Evolutionary conservation across 2,329 filamentous ascomycete species (phyloP).

Genomic region (Aspergillus sp.): DNA sequence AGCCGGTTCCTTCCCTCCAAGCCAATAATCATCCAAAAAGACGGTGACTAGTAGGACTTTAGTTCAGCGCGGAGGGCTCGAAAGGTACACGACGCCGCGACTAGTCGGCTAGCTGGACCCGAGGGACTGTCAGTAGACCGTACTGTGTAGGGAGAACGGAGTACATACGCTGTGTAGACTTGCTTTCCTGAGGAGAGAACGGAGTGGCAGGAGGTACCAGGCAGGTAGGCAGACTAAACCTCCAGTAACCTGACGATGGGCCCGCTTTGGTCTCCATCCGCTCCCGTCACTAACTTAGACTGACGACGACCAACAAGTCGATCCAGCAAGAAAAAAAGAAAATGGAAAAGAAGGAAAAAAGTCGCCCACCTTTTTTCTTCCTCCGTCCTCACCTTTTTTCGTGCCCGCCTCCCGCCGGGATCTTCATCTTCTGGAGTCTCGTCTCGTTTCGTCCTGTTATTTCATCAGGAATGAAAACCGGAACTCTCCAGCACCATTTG

Average conservation of each 20-base stretch:
- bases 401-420: neutral
- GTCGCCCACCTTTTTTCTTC: neutral
- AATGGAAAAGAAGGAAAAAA: slow-evolving; percentile 3
- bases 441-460: neutral
- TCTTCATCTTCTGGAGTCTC: neutral
- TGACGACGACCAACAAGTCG: slow-evolving; percentile 14
- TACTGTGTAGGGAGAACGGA: too few species aligned
- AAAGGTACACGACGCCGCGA: slow-evolving; percentile 2
- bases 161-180: too few species aligned
- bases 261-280: slow-evolving; percentile 9
- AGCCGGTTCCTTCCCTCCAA: slow-evolving; percentile 12
- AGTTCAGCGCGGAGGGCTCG: neutral
- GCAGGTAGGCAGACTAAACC: neutral
- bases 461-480: neutral
- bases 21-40: slow-evolving; percentile 7
- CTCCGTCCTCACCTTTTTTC: neutral
- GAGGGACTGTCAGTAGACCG: neutral
- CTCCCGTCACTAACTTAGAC: slow-evolving; percentile 8
- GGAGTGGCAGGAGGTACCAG: neutral
- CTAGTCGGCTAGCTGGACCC: slow-evolving; percentile 1
- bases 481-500: neutral
- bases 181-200: too few species aligned
- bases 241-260: slow-evolving; percentile 4
- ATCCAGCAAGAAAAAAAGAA: slow-evolving; percentile 7
- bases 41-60: slow-evolving; percentile 1